Conservation (phyloP, 352 stramenopile species). For the Globisporangium sylvaticum region DNA sequence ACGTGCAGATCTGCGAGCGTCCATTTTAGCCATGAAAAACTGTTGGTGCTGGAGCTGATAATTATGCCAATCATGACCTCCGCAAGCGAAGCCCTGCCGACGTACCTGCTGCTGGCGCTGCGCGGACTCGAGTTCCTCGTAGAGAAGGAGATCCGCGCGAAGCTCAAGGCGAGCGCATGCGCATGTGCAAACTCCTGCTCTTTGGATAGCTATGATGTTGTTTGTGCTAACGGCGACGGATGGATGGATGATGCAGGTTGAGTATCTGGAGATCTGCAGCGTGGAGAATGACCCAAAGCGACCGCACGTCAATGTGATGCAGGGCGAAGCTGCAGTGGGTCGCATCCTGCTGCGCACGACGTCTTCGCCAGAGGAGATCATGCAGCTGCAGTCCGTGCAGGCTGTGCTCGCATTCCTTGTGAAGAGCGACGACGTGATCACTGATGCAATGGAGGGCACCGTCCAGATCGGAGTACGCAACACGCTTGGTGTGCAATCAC, state of each 20-base stretch:
- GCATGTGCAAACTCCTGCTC: not conserved
- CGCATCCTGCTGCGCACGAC: constrained; percentile 58
- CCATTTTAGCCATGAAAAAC: not conserved
- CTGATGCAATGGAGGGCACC: constrained; percentile 37
- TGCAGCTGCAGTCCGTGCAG: constrained; percentile 53
- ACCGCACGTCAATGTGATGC: constrained; percentile 62
- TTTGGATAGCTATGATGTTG: not conserved
- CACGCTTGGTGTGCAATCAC: not conserved
- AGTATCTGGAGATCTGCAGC: constrained; percentile 60
- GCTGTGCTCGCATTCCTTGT: constrained; percentile 53
- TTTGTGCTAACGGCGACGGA: constrained; percentile 1
- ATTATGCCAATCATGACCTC: not conserved
- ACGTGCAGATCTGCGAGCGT: too few species aligned
- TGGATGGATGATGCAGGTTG: constrained; percentile 34
- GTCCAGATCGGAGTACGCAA: constrained; percentile 59
- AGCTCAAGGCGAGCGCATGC: constrained; percentile 39
- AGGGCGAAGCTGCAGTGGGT: constrained; percentile 67
- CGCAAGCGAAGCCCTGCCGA: constrained; percentile 9
- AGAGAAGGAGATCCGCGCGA: constrained; percentile 62
- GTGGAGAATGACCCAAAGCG: constrained; percentile 48
- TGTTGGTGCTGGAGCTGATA: constrained; percentile 1
- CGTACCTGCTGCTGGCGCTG: constrained; percentile 77
- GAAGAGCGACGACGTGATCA: constrained; percentile 54
- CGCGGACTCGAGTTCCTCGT: constrained; percentile 69
- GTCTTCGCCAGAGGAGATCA: constrained; percentile 45